A percentile compares a stretch with the other conserved stretches of the same genome.
phyloP scores from a whole-genome alignment of 768 basidiomycete species.

The Xerocomus spinulosus region DNA sequence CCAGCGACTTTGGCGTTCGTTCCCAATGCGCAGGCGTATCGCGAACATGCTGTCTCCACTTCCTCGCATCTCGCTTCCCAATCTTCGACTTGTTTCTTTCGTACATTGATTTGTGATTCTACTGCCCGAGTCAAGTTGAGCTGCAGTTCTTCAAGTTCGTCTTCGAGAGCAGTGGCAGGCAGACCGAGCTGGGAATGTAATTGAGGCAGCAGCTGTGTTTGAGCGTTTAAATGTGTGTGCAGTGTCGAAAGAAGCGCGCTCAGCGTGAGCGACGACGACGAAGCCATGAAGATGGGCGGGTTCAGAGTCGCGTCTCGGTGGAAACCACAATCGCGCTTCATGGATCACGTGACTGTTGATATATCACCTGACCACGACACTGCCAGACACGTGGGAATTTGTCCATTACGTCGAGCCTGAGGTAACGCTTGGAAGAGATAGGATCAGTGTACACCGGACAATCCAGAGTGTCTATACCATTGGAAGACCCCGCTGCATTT shows the following conservation, averaged over 20 bases:
- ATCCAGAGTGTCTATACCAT: conserved; percentile 47
- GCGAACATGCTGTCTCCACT: conserved; percentile 60
- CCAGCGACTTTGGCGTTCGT: conserved; percentile 65
- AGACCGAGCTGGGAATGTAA: conserved; percentile 83
- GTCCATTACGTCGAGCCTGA: too few relatives aligned
- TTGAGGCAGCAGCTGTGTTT: conserved; percentile 77
- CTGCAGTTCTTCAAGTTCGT: conserved; percentile 72
- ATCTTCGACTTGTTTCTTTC: conserved; percentile 72
- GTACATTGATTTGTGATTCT: conserved; percentile 62
- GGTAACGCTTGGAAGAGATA: too few relatives aligned
- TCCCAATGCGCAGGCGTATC: conserved; percentile 67
- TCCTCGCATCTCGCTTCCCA: conserved; percentile 61
- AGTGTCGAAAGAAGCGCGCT: conserved; percentile 72
- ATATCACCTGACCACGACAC: conserved; percentile 17
- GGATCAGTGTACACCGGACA: conserved; percentile 9
- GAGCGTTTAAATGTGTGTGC: conserved; percentile 72
- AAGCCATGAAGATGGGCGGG: conserved; percentile 21
- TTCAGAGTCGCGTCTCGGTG: conserved; percentile 12
- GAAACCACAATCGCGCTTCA: conserved; percentile 22
- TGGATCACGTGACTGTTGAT: conserved; percentile 24
- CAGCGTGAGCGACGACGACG: conserved; percentile 37
- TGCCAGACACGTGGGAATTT: too few relatives aligned
- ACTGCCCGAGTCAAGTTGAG: conserved; percentile 72
- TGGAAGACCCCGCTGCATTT: conserved; percentile 82
- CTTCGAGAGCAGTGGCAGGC: conserved; percentile 71